Evolutionary conservation across 1,139 yeast species (phyloP).

Genomic region (Taphrina communis): DNA sequence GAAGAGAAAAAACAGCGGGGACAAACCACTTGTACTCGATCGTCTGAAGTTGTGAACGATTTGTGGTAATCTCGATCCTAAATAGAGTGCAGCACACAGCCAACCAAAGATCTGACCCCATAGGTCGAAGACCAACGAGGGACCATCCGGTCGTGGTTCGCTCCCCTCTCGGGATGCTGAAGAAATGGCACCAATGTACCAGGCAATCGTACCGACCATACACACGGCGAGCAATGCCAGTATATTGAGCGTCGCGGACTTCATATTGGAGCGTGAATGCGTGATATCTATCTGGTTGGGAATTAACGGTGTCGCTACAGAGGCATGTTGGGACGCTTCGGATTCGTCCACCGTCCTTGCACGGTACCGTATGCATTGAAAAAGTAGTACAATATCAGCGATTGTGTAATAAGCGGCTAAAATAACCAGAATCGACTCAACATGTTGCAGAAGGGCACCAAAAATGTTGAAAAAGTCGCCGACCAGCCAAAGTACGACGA

Average conservation of each 20-base stretch:
- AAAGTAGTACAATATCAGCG: slow-evolving; percentile 74
- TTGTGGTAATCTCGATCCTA: slow-evolving; percentile 82
- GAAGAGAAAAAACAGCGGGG: slow-evolving; percentile 73
- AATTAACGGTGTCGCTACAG: slow-evolving; percentile 43
- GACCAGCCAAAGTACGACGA: slow-evolving; percentile 70
- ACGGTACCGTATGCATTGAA: slow-evolving; percentile 63
- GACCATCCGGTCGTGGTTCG: slow-evolving; percentile 1
- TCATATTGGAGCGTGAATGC: slow-evolving; percentile 1
- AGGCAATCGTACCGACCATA: slow-evolving; percentile 70
- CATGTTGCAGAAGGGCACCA: slow-evolving; percentile 74
- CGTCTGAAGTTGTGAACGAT: slow-evolving; percentile 71
- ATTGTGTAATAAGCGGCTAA: slow-evolving; percentile 88
- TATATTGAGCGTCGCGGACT: slow-evolving; percentile 22
- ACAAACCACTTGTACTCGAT: slow-evolving; percentile 64
- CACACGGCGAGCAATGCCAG: slow-evolving; percentile 55
- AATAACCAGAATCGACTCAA: slow-evolving; percentile 71
- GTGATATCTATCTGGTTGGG: slow-evolving; percentile 22
- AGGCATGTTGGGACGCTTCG: slow-evolving; percentile 48
- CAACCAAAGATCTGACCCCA: slow-evolving; percentile 75
- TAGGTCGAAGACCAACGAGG: slow-evolving; percentile 46
- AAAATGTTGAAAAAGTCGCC: slow-evolving; percentile 73
- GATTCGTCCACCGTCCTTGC: slow-evolving; percentile 31
- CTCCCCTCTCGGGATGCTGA: slow-evolving; percentile 52
- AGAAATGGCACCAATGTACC: slow-evolving; percentile 70
- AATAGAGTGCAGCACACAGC: slow-evolving; percentile 68